These are phyloP conservation scores for Fusarium sp. DNA, from an alignment of 2,329 filamentous ascomycete genomes.

Conservation along the genomic window DNA sequence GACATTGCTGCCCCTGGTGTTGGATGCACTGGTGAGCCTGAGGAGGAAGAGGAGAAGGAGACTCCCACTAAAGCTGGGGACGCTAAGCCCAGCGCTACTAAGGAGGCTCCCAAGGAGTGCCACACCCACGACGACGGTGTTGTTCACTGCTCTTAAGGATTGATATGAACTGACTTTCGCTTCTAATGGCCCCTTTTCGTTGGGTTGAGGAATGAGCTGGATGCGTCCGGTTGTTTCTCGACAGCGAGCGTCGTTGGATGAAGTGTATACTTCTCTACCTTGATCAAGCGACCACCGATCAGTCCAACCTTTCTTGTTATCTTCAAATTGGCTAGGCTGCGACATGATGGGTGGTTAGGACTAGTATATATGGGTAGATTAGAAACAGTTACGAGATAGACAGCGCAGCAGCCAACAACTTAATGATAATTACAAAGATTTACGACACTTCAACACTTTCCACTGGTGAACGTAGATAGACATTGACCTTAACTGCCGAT, in stretches of 20 bases:
- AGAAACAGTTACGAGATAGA: neutral
- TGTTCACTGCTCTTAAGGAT: slow-evolving; percentile 51
- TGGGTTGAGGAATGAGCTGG: neutral
- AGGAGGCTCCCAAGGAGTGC: slow-evolving; percentile 54
- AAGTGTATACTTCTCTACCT: neutral
- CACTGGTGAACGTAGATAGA: too few relatives aligned
- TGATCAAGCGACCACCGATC: too few relatives aligned
- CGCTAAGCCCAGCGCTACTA: slow-evolving; percentile 53
- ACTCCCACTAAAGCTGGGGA: slow-evolving; percentile 34
- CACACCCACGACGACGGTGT: slow-evolving; percentile 61
- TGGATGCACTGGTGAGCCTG: slow-evolving; percentile 69
- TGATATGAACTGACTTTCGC: neutral
- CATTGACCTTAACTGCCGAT: too few relatives aligned
- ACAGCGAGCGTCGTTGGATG: neutral
- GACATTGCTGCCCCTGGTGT: slow-evolving; percentile 75
- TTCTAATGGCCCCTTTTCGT: slow-evolving; percentile 4
- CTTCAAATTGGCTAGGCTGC: too few relatives aligned
- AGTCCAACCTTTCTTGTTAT: too few relatives aligned
- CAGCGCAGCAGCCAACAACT: neutral
- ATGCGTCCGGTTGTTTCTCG: neutral
- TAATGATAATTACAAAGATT: neutral
- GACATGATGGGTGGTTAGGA: neutral
- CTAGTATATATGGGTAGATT: neutral
- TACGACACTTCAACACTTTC: neutral
- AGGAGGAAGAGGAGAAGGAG: slow-evolving; percentile 34